phyloP scores from a whole-genome alignment of 495 filamentous ascomycete genomes.

The Penicillium cinerascens region DNA sequence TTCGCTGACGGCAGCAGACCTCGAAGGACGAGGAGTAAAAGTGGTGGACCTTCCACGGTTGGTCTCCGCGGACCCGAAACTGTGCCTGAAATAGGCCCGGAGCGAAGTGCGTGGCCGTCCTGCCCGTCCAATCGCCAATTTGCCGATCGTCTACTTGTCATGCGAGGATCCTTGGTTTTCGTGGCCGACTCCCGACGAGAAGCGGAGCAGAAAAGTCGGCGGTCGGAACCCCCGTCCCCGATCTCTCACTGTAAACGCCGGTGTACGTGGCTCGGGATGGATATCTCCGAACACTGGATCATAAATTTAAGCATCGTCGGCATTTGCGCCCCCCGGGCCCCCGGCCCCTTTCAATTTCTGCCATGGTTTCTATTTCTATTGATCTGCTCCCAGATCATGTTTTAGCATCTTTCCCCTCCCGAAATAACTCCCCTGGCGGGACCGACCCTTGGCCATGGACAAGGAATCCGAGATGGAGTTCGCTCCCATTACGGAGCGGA shows the following conservation, averaged over 20 bases:
- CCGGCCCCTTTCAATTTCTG: background rate
- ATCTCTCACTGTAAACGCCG: background rate
- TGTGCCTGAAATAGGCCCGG: no score
- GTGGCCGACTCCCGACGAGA: no score
- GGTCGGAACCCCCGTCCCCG: background rate
- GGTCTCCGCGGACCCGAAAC: no score
- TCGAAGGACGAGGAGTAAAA: no score
- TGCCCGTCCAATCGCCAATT: no score
- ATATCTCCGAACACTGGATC: background rate
- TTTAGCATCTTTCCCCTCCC: background rate
- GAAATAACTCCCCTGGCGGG: background rate
- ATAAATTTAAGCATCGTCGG: background rate
- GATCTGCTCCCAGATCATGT: background rate
- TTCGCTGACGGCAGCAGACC: no score
- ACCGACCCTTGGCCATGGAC: conserved; percentile 6
- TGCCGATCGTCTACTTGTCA: no score
- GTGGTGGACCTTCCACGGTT: no score
- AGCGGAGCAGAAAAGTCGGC: background rate
- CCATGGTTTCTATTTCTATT: background rate
- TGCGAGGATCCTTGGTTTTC: no score
- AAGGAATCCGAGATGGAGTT: conserved; percentile 18
- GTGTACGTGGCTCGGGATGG: background rate
- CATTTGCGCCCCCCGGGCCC: background rate
- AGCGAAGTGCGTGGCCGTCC: no score
- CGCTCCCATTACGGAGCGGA: conserved; percentile 15